These are phyloP conservation scores for Chlamydomonas schloesseri DNA, from an alignment of 139 green algal genomes.

Conservation along the genomic window DNA sequence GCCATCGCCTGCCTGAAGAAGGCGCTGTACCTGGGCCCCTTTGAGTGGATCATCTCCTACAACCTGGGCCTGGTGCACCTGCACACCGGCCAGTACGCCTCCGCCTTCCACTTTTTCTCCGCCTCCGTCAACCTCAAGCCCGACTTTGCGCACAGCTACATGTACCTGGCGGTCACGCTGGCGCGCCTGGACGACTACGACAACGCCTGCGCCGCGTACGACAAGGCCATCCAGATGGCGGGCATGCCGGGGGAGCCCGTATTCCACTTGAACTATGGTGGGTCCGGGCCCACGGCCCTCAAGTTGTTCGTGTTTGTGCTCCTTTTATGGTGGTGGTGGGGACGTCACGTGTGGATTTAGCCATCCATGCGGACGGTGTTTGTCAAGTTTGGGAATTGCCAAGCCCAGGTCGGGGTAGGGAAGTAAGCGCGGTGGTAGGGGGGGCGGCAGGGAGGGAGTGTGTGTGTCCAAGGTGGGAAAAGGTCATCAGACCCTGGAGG, in stretches of 20 bases:
- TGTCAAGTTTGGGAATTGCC: too few relatives aligned
- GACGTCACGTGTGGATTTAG: too few relatives aligned
- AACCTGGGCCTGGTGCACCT: constrained; percentile 86
- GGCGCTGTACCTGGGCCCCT: constrained; percentile 83
- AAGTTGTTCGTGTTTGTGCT: too few relatives aligned
- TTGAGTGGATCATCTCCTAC: constrained; percentile 89
- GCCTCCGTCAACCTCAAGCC: constrained; percentile 85
- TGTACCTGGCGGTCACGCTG: constrained; percentile 74
- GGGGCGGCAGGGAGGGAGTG: too few relatives aligned
- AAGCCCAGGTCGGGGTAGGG: too few relatives aligned
- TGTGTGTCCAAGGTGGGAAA: too few relatives aligned
- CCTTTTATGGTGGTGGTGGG: not conserved
- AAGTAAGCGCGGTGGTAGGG: too few relatives aligned
- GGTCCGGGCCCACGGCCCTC: constrained; percentile 1
- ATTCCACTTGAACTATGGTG: constrained; percentile 87
- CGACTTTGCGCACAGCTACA: constrained; percentile 76
- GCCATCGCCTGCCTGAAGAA: constrained; percentile 85
- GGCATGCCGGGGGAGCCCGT: constrained; percentile 62
- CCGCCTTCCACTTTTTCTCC: constrained; percentile 86
- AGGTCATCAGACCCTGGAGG: too few relatives aligned
- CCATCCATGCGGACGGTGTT: too few relatives aligned
- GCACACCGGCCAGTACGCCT: constrained; percentile 77
- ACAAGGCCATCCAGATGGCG: constrained; percentile 78
- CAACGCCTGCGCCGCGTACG: constrained; percentile 80
- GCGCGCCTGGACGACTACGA: constrained; percentile 77